Evolutionary conservation across 2,329 filamentous ascomycete species (phyloP), one percentile per base, ranked within the genome.

Genomic region (Microdochium bolleyi): DNA sequence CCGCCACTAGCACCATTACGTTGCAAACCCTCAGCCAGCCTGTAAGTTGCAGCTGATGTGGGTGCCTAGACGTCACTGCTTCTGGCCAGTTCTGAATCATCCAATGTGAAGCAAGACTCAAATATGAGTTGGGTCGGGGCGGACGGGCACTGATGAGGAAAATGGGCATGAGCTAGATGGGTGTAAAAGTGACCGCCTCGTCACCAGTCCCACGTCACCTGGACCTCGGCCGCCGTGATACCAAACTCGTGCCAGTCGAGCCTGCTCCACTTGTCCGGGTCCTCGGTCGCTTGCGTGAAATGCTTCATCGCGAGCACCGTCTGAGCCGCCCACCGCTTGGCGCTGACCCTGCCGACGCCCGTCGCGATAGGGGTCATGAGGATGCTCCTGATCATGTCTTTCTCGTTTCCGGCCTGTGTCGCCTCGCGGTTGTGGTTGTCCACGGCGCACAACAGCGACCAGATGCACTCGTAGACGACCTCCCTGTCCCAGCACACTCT

Each of bases 321-420:
- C 67, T 81, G 78, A 30, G 61, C 61, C 10, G 78, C 76, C 77
- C 78, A 81, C 2, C 66, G 68, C 56, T 74, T 64, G 7, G 69
- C 57, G 57, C 69, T 75, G 32, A 80, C 70, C 0, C 55, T 54
- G 0, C 78, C 77, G 5, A 69, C 60, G 1, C 78, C 78, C 1
- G 75, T 78, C 2, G 73, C 78, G 57, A 80, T 54, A 0, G 78
- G 78, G 4, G 77, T 76, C 69, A 80, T 77, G 14, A 80, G 62
- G 9, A 80, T 55, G 14, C 62, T 72, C 4, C 57, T 48, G 49
- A 79, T 78, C 56, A 61, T 59, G 3, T 61, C 60, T 3, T 55
- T 53, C 1, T 50, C 49, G 1, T 24, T 49, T 4, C 44, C 52
- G 24, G 24, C 54, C 51, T 11, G 49, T 55, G 10, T 30, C 53